A percentile compares a stretch with the other conserved stretches of the same genome.
These are phyloP conservation scores for Rhodotorula mucilaginosa DNA, from an alignment of 1,284 basidiomycete species.

Conservation along the genomic window DNA sequence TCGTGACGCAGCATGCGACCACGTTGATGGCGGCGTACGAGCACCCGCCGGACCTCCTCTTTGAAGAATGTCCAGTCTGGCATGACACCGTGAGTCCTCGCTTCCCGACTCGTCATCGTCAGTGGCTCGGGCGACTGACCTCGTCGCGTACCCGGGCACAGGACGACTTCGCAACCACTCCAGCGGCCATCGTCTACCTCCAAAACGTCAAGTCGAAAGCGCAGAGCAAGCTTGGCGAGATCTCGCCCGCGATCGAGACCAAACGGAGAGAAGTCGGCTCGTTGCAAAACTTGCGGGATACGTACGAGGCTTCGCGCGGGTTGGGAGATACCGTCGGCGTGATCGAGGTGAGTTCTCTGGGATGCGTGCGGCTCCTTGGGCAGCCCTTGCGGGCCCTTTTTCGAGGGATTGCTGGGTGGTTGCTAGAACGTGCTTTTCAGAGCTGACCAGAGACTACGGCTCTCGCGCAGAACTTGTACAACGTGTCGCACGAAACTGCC, in stretches of 20 bases:
- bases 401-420: background rate
- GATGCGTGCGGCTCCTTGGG: no score
- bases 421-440: background rate
- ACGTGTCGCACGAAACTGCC: constrained; percentile 61
- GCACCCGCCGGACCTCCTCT: constrained; percentile 27
- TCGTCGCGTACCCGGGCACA: no score
- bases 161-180: constrained; percentile 30
- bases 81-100: constrained; percentile 33
- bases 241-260: constrained; percentile 57
- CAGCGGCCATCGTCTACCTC: constrained; percentile 22
- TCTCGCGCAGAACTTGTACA: constrained; percentile 61
- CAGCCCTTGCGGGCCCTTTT: constrained; percentile 3
- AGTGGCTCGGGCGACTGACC: no score
- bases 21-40: constrained; percentile 27
- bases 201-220: constrained; percentile 34
- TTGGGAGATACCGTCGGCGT: constrained; percentile 63
- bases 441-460: background rate
- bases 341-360: constrained; percentile 56
- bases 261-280: constrained; percentile 63
- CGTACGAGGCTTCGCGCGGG: constrained; percentile 57
- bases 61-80: constrained; percentile 37
- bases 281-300: constrained; percentile 55
- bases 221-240: constrained; percentile 59
- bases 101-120: background rate
- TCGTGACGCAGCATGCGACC: constrained; percentile 12